These are phyloP conservation scores for Saturnispora besseyi DNA, from an alignment of 805 yeast genomes.

Conservation along the genomic window DNA sequence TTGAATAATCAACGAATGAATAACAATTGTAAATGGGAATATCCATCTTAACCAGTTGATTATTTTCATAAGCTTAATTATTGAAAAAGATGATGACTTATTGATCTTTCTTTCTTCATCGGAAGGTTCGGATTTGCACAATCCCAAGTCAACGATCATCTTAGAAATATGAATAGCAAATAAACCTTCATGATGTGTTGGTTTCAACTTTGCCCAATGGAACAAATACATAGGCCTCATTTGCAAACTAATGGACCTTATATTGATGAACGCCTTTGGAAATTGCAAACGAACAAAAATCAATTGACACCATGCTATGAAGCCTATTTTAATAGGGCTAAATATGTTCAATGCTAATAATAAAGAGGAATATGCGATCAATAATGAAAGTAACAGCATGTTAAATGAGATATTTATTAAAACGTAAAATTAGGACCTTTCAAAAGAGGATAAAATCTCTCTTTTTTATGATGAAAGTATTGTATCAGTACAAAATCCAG, in stretches of 20 bases:
- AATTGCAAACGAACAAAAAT: constrained; percentile 12
- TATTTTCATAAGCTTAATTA: neutral
- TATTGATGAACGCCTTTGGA: constrained; percentile 4
- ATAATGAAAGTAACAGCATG: neutral
- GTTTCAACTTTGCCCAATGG: constrained; percentile 8
- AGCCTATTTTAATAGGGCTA: constrained; percentile 12
- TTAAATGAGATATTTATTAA: neutral
- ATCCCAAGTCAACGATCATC: neutral
- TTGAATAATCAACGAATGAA: constrained; percentile 7
- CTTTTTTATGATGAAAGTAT: too few relatives aligned
- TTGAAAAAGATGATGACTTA: neutral
- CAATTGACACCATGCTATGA: constrained; percentile 21
- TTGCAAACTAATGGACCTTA: constrained; percentile 14
- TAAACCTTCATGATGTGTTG: constrained; percentile 15
- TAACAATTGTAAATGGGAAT: constrained; percentile 12
- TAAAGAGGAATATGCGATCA: neutral
- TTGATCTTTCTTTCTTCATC: neutral
- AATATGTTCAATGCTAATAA: constrained; percentile 3
- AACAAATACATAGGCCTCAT: constrained; percentile 16
- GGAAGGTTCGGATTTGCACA: neutral
- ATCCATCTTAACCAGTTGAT: constrained; percentile 8
- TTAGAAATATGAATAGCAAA: constrained; percentile 12
- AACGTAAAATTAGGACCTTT: neutral
- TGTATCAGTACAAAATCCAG: too few relatives aligned
- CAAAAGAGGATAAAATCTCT: too few relatives aligned